Base-by-base conservation (phyloP, 2,329 filamentous ascomycete genomes). In the Pyricularia pennisetigena region DNA sequence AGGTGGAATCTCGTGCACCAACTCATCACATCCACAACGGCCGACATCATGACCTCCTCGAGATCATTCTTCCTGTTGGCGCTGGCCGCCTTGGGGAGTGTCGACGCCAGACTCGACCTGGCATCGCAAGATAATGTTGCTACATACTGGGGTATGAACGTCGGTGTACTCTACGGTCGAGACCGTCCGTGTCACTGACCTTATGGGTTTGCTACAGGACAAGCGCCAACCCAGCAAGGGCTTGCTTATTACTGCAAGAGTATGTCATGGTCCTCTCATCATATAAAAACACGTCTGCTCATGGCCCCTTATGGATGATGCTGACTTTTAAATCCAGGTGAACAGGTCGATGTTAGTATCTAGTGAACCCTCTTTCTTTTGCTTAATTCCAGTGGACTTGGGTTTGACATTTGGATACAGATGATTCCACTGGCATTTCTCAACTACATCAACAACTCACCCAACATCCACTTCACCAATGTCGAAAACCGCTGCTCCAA, bases 361-460 rank as follows among this genome's bases (percentile, higher is more conserved):
- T n/a, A 2, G 14, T 8, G 41, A 49, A 2, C 5, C 6, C 16
- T 20, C 6, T 5, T 7, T 49, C 6, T 1, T n/a, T n/a, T 49
- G 41, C 2, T 35, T 24, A 61, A 2, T 7, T n/a, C 41, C n/a
- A 7, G 29, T 2, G 41, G 6, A 28, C 41, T 6, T 20, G 35
- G 12, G 14, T 26, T 16, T 41, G 10, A 57, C n/a, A 10, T 62
- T 28, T 35, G 59, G 29, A 20, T 20, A 28, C 69, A 87, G 82
- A 83, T 90, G 68, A 87, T 92, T 67, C 85, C 86, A 1, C 73
- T 92, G 66, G 83, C 88, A 1, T 92, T 92, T 73, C 73, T 91
- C 68, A 82, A 83, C 66, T 81, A 80, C 65, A 83, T 91, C 62
- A 83, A 82, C 16, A 79, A 80, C 3, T n/a, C n/a, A n/a, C 81